Percentiles rank a stretch among this genome's conserved stretches.
phyloP scores from a whole-genome alignment of 2,329 filamentous ascomycete genomes.

The Cladosporium sp. region DNA sequence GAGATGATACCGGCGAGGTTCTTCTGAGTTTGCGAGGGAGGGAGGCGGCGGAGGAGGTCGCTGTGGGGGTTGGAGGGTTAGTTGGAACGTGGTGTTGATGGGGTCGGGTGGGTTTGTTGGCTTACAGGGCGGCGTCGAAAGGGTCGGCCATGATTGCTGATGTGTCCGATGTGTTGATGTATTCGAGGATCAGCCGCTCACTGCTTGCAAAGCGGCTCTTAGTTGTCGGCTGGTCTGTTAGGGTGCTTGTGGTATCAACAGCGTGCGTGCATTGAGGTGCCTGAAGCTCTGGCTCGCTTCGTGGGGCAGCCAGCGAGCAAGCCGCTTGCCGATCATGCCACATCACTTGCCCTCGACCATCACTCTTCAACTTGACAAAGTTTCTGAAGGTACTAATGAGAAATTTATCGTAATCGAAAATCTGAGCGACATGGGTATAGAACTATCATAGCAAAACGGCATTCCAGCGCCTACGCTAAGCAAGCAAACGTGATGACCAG shows the following conservation, averaged over 20 bases:
- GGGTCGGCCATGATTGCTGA: conserved; percentile 47
- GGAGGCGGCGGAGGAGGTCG: conserved; percentile 95
- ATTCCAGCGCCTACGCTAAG: background rate
- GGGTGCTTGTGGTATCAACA: too few species aligned
- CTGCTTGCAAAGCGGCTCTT: too few species aligned
- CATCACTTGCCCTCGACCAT: background rate
- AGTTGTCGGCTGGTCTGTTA: too few species aligned
- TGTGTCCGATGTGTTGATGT: background rate
- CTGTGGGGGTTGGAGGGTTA: conserved; percentile 41
- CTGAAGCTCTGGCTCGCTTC: background rate
- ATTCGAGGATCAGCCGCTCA: too few species aligned
- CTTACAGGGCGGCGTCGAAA: conserved; percentile 72
- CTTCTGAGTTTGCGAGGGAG: conserved; percentile 81
- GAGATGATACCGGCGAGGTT: conserved; percentile 86
- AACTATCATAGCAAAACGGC: background rate
- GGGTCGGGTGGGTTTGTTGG: background rate
- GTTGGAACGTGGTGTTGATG: conserved; percentile 1
- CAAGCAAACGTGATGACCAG: background rate
- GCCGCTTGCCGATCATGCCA: background rate
- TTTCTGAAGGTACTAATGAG: too few species aligned
- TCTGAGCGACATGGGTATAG: background rate
- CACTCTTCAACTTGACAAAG: too few species aligned
- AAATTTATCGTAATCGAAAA: too few species aligned
- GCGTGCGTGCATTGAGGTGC: background rate
- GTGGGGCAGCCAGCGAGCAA: background rate